These are phyloP conservation scores for Santalum album DNA, from an alignment of 164 flowering plant species.

Conservation along the genomic window DNA sequence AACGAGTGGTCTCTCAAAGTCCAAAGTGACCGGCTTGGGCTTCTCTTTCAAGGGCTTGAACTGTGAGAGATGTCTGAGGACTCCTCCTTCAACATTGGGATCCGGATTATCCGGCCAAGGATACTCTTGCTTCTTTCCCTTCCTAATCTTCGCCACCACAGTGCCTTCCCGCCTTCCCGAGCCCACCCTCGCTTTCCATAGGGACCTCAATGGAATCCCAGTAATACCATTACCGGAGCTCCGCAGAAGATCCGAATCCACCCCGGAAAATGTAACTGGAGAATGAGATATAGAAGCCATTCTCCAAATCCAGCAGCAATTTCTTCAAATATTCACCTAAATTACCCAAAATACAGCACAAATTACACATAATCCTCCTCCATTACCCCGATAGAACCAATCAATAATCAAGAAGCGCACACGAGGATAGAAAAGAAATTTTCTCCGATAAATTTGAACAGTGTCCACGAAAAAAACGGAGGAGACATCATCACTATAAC, in stretches of 20 bases:
- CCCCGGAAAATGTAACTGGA: slow-evolving; percentile 24
- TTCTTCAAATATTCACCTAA: background rate
- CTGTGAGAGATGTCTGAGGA: slow-evolving; percentile 53
- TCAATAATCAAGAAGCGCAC: too few species aligned
- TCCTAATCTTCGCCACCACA: slow-evolving; percentile 53
- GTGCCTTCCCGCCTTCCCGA: slow-evolving; percentile 20
- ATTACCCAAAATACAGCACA: background rate
- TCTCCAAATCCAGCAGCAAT: too few species aligned
- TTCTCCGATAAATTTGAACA: too few species aligned
- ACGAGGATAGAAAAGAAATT: too few species aligned
- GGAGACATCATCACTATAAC: background rate
- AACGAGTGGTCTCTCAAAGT: slow-evolving; percentile 84
- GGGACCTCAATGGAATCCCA: slow-evolving; percentile 32
- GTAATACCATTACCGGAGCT: slow-evolving; percentile 40
- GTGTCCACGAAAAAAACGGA: too few species aligned
- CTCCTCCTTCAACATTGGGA: slow-evolving; percentile 74
- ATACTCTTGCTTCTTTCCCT: slow-evolving; percentile 64
- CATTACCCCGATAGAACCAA: too few species aligned
- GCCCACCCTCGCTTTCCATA: slow-evolving; percentile 33
- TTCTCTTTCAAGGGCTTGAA: slow-evolving; percentile 85
- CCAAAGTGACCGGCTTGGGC: slow-evolving; percentile 75
- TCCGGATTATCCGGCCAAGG: slow-evolving; percentile 82
- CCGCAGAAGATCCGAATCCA: slow-evolving; percentile 61
- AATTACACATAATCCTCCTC: too few species aligned
- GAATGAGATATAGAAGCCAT: slow-evolving; percentile 53